Conservation (phyloP, 805 yeast genomes). For the Scheffersomyces stipitis region DNA sequence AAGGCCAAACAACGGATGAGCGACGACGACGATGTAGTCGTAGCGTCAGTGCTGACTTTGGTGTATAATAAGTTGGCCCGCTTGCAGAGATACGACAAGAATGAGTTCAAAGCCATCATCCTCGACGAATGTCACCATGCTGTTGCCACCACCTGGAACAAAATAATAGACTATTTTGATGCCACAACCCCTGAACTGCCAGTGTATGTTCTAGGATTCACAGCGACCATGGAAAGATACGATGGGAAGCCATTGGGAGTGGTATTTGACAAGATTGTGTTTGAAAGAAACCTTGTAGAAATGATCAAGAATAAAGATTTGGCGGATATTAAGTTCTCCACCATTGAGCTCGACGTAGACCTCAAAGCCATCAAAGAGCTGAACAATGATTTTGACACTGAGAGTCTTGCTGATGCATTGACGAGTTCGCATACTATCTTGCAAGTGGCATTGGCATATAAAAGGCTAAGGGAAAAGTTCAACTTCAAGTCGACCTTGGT, state of each 20-base stretch:
- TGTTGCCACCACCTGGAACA: conserved; percentile 64
- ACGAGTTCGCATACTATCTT: conserved; percentile 56
- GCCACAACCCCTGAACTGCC: conserved; percentile 41
- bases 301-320: conserved; percentile 72
- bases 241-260: conserved; percentile 61
- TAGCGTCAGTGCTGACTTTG: conserved; percentile 77
- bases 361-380: conserved; percentile 29
- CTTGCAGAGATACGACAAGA: conserved; percentile 49
- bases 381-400: conserved; percentile 56
- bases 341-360: conserved; percentile 51
- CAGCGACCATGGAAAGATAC: conserved; percentile 82
- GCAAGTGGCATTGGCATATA: conserved; percentile 54
- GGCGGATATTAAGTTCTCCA: conserved; percentile 64
- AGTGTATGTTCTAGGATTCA: conserved; percentile 73
- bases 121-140: conserved; percentile 95
- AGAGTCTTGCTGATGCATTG: conserved; percentile 52
- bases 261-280: conserved; percentile 73
- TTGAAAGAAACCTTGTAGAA: conserved; percentile 59
- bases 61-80: not conserved
- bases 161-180: conserved; percentile 58
- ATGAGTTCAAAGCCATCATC: conserved; percentile 67
- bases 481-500: conserved; percentile 62
- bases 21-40: conserved; percentile 57
- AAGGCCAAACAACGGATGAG: conserved; percentile 56
- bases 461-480: conserved; percentile 32